Evolutionary conservation across 768 basidiomycete species (phyloP).

Genomic region (Lactarius sanguifluus): DNA sequence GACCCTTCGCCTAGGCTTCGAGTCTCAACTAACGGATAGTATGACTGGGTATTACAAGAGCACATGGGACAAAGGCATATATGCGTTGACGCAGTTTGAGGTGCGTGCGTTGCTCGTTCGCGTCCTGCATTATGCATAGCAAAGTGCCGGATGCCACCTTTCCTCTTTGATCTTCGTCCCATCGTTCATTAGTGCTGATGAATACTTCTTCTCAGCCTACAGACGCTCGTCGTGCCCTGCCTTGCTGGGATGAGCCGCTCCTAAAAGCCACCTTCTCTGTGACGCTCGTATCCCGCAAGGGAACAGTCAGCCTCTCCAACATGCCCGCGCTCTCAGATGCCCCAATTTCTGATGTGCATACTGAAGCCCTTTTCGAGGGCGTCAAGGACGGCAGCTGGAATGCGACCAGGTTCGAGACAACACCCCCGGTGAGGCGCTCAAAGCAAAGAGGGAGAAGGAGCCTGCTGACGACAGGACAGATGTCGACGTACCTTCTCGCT

Average conservation of each 20-base stretch:
- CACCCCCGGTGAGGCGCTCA: slow-evolving; percentile 55
- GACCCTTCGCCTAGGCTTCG: slow-evolving; percentile 67
- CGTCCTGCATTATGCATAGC: not conserved
- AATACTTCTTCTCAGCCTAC: slow-evolving; percentile 57
- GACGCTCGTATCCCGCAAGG: slow-evolving; percentile 74
- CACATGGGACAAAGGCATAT: slow-evolving; percentile 63
- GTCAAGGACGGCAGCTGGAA: slow-evolving; percentile 61
- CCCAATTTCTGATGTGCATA: slow-evolving; percentile 37
- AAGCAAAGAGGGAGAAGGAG: not conserved
- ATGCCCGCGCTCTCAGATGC: slow-evolving; percentile 69
- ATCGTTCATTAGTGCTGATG: slow-evolving; percentile 3
- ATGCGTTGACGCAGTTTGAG: slow-evolving; percentile 89
- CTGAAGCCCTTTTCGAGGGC: slow-evolving; percentile 27
- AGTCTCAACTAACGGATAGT: slow-evolving; percentile 58
- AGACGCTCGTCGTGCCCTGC: slow-evolving; percentile 77
- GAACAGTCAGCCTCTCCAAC: slow-evolving; percentile 81
- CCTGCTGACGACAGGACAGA: slow-evolving; percentile 36
- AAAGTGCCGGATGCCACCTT: not conserved
- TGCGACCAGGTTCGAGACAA: slow-evolving; percentile 74
- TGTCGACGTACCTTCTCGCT: slow-evolving; percentile 90
- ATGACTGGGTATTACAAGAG: slow-evolving; percentile 88
- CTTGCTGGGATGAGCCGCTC: slow-evolving; percentile 92
- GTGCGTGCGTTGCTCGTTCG: slow-evolving; percentile 36
- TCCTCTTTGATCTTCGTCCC: not conserved
- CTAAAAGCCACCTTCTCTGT: slow-evolving; percentile 82